Base-by-base conservation (phyloP, 495 filamentous ascomycete genomes). In the Hypoxylon rickii region DNA sequence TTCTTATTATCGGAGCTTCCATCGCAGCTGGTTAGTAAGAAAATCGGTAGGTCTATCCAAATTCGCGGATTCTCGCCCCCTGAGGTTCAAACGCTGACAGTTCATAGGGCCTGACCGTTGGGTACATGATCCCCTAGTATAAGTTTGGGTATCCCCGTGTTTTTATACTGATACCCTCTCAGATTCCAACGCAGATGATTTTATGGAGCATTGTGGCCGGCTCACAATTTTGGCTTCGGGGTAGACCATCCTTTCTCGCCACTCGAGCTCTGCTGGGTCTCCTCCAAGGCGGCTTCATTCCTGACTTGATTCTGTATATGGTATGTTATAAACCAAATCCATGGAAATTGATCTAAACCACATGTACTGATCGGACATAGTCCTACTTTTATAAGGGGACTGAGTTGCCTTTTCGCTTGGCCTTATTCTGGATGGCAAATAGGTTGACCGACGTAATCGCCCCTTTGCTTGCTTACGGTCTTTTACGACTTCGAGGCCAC, bases 181-280 rank as follows among this genome's bases (percentile, higher is more conserved):
- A n/a, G n/a, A n/a, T n/a, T n/a, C 88, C 89, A 0, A 77, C 89
- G 33, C 87, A 91, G 48, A 91, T 91, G 78, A 73, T 89, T 1
- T 76, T 77, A 2, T 93, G 89, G 89, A 87, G 84, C 63, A 54
- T 89, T 10, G 81, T 92, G 26, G 88, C 87, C 0, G 73, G 78
- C 19, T 82, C 79, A 42, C 88, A 93, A 65, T 81, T 85, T 6
- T 83, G 83, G 52, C 51, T 93, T 20, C 79, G 67, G 21, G 79
- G 80, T 1, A 69, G 75, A 32, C 60, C 52, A 0, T 78, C 81
- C 0, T 93, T 88, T 64, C 83, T 81, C 42, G 67, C 77, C 21
- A 80, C 76, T 40, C 74, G 89, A 38, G 77, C 79, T 7, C 70
- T 92, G 7, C 76, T 92, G 10, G 88, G 89, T n/a, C 69, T 89